Conservation (phyloP, 176 grass and related monocot genomes). For the Puya raimondii region DNA sequence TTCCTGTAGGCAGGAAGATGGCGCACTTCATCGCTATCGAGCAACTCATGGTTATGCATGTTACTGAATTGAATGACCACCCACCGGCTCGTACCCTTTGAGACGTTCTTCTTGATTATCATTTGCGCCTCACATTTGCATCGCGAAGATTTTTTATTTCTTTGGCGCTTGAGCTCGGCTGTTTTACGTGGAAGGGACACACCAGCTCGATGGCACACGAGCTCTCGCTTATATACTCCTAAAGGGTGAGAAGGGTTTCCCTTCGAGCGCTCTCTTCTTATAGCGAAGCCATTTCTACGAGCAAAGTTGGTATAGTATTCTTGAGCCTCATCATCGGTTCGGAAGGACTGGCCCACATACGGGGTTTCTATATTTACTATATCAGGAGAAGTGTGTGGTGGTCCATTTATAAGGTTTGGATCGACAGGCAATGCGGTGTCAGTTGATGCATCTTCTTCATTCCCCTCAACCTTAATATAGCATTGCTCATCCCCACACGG, state of each 20-base stretch:
- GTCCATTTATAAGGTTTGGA: slow-evolving; percentile 1
- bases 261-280: slow-evolving; percentile 42
- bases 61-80: slow-evolving; percentile 43
- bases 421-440: slow-evolving; percentile 12
- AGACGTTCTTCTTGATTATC: slow-evolving; percentile 55
- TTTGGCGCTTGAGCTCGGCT: slow-evolving; percentile 31
- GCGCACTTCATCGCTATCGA: slow-evolving; percentile 35
- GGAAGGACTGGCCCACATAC: slow-evolving; percentile 40
- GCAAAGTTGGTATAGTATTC: slow-evolving; percentile 48
- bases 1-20: slow-evolving; percentile 38
- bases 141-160: slow-evolving; percentile 44
- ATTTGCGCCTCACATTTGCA: slow-evolving; percentile 49
- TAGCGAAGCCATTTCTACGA: slow-evolving; percentile 34
- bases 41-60: slow-evolving; percentile 46
- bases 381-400: neutral
- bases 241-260: slow-evolving; percentile 41
- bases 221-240: slow-evolving; percentile 44
- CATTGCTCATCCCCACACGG: slow-evolving; percentile 41
- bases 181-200: slow-evolving; percentile 31
- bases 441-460: slow-evolving; percentile 34
- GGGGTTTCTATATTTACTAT: slow-evolving; percentile 14
- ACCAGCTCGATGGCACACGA: slow-evolving; percentile 48
- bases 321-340: slow-evolving; percentile 35
- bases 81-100: slow-evolving; percentile 24
- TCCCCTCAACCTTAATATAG: slow-evolving; percentile 22